A percentile compares a stretch with the other conserved stretches of the same genome.
These are phyloP conservation scores for Ascochyta koolunga DNA, from an alignment of 2,329 filamentous ascomycete genomes.

Conservation along the genomic window DNA sequence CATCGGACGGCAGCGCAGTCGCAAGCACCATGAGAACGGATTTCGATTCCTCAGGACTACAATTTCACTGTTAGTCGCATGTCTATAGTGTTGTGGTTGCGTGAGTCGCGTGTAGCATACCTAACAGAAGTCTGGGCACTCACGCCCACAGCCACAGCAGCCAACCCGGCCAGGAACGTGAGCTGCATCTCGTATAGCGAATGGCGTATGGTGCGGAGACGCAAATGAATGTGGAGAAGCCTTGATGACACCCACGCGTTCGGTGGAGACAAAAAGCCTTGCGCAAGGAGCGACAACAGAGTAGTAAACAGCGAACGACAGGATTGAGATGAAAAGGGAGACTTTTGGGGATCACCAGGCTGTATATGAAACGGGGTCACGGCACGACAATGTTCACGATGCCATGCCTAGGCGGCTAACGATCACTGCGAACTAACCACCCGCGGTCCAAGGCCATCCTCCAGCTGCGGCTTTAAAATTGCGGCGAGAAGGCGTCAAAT, in stretches of 20 bases:
- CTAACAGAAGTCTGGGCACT: slow-evolving; percentile 31
- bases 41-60: slow-evolving; percentile 33
- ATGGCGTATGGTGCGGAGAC: slow-evolving; percentile 10
- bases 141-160: slow-evolving; percentile 37
- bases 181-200: slow-evolving; percentile 38
- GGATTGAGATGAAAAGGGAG: slow-evolving; percentile 28
- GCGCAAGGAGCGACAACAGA: slow-evolving; percentile 14
- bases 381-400: slow-evolving; percentile 30
- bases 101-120: slow-evolving; percentile 24
- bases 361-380: slow-evolving; percentile 35
- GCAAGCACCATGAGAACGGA: slow-evolving; percentile 52
- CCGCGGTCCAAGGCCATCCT: slow-evolving; percentile 22
- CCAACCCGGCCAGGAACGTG: slow-evolving; percentile 34
- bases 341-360: slow-evolving; percentile 24
- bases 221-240: slow-evolving; percentile 36
- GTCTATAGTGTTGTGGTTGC: slow-evolving; percentile 11
- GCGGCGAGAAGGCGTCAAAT: slow-evolving; percentile 17
- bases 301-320: slow-evolving; percentile 27
- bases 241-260: slow-evolving; percentile 14
- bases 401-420: slow-evolving; percentile 24
- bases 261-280: slow-evolving; percentile 14
- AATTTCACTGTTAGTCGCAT: slow-evolving; percentile 17
- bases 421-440: slow-evolving; percentile 13
- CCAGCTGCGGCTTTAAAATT: slow-evolving; percentile 22
- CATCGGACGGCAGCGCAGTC: slow-evolving; percentile 53